Percentiles rank a stretch among this genome's conserved stretches.
Evolutionary conservation across 768 basidiomycete species (phyloP).

Genomic region (Mycena latifolia): DNA sequence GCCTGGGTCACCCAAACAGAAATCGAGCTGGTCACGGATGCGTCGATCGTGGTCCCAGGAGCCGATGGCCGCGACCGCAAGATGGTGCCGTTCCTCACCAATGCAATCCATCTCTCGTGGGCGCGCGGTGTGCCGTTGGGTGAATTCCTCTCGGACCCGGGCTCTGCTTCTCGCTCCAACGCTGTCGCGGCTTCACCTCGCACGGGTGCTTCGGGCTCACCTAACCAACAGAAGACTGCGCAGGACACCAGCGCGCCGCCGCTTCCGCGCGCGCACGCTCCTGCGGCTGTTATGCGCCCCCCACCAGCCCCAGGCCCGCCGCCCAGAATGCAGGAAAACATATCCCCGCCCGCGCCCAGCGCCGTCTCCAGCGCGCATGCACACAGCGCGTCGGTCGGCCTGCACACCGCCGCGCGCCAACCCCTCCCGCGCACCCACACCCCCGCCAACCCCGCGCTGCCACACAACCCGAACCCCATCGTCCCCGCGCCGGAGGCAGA

Average conservation of each 20-base stretch:
- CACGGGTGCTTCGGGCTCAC: neutral
- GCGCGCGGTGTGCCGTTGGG: neutral
- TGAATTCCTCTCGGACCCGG: neutral
- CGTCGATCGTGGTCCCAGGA: conserved; percentile 32
- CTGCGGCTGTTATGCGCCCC: conserved; percentile 5
- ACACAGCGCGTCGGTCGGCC: neutral
- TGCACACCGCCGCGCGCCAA: neutral
- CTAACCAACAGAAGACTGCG: neutral
- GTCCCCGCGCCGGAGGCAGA: conserved; percentile 4
- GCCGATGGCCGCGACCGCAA: conserved; percentile 65
- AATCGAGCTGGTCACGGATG: conserved; percentile 66
- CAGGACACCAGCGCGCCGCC: neutral
- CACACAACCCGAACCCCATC: conserved; percentile 25
- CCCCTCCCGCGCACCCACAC: conserved; percentile 4
- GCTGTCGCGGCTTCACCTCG: neutral
- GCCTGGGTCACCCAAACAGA: conserved; percentile 53
- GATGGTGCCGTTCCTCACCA: conserved; percentile 57
- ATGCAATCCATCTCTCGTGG: conserved; percentile 25
- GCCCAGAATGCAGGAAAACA: conserved; percentile 26
- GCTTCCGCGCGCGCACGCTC: conserved; percentile 1
- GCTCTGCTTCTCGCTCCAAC: neutral
- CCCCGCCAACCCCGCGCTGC: neutral
- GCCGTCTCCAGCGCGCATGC: neutral
- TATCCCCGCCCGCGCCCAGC: conserved; percentile 11
- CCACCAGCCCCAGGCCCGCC: conserved; percentile 2